Percentiles rank a stretch among this genome's conserved stretches.
phyloP scores from a whole-genome alignment of 108 stramenopile genomes.

The Cyclotella baltica region DNA sequence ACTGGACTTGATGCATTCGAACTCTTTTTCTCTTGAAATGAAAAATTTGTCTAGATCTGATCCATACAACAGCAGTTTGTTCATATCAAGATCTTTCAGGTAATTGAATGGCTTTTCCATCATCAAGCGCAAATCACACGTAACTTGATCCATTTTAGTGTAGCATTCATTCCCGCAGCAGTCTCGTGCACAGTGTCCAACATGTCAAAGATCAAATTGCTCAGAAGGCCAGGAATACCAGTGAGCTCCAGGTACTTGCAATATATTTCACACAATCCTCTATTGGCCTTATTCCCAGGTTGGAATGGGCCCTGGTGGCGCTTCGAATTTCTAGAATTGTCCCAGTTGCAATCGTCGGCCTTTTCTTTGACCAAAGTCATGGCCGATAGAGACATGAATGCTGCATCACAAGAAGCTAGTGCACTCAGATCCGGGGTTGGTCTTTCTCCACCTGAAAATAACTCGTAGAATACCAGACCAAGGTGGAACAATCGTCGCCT shows the following conservation, averaged over 20 bases:
- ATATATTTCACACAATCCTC: background rate
- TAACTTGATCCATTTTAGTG: background rate
- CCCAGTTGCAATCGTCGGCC: background rate
- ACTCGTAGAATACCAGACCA: conserved; percentile 14
- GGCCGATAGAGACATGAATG: conserved; percentile 7
- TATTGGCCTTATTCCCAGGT: background rate
- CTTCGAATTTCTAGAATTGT: conserved; percentile 1
- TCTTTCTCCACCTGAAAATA: conserved; percentile 10
- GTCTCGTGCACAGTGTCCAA: conserved; percentile 3
- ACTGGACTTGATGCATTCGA: background rate
- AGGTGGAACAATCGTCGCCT: conserved; percentile 14
- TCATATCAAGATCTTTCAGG: background rate
- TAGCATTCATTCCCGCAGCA: conserved; percentile 10
- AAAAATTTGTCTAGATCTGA: background rate
- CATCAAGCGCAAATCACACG: conserved; percentile 8
- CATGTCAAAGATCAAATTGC: conserved; percentile 12
- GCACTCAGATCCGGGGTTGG: background rate
- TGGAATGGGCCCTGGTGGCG: background rate
- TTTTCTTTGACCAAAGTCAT: background rate
- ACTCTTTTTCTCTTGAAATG: background rate
- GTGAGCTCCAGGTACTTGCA: background rate
- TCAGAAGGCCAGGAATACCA: background rate
- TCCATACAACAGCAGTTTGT: background rate
- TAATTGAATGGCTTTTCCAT: conserved; percentile 2
- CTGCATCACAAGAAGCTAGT: background rate